Evolutionary conservation across 2,329 filamentous ascomycete genomes (phyloP).

Genomic region (Penicillium sp.): DNA sequence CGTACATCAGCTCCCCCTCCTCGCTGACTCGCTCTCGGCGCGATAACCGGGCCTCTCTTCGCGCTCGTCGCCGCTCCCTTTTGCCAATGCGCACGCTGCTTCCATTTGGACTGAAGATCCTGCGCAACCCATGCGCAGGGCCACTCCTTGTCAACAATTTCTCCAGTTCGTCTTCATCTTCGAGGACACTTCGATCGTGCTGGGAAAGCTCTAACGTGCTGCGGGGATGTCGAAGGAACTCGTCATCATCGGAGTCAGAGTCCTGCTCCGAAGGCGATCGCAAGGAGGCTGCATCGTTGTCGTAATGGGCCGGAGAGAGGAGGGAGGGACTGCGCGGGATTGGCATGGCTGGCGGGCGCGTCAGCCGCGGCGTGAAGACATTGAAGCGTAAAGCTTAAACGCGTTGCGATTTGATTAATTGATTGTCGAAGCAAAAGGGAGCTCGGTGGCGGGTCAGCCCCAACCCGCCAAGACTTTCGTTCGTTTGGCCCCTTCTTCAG

Average conservation of each 20-base stretch:
- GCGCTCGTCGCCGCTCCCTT: slow-evolving; percentile 53
- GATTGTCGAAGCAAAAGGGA: slow-evolving; percentile 4
- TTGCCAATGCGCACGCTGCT: slow-evolving; percentile 54
- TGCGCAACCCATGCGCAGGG: slow-evolving; percentile 38
- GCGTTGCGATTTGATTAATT: not conserved
- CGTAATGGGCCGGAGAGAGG: slow-evolving; percentile 65
- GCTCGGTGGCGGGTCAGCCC: slow-evolving; percentile 9
- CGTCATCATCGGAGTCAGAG: slow-evolving; percentile 74
- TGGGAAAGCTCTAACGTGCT: slow-evolving; percentile 70
- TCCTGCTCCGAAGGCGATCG: slow-evolving; percentile 67
- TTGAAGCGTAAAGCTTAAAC: slow-evolving; percentile 16
- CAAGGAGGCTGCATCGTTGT: slow-evolving; percentile 69
- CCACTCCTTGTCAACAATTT: slow-evolving; percentile 46
- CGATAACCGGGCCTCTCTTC: slow-evolving; percentile 50
- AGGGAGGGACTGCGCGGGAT: slow-evolving; percentile 46
- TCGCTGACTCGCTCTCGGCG: slow-evolving; percentile 60
- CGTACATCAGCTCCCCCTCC: slow-evolving; percentile 78
- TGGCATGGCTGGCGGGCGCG: slow-evolving; percentile 23
- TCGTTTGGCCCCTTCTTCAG: not conserved
- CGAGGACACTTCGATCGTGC: slow-evolving; percentile 69
- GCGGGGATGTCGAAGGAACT: slow-evolving; percentile 64
- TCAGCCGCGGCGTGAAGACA: slow-evolving; percentile 26
- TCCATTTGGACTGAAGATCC: slow-evolving; percentile 46
- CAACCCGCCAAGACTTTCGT: slow-evolving; percentile 12
- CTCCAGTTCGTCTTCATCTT: slow-evolving; percentile 70